phyloP scores from a whole-genome alignment of 768 basidiomycete genomes.

The Ramaria sp. region DNA sequence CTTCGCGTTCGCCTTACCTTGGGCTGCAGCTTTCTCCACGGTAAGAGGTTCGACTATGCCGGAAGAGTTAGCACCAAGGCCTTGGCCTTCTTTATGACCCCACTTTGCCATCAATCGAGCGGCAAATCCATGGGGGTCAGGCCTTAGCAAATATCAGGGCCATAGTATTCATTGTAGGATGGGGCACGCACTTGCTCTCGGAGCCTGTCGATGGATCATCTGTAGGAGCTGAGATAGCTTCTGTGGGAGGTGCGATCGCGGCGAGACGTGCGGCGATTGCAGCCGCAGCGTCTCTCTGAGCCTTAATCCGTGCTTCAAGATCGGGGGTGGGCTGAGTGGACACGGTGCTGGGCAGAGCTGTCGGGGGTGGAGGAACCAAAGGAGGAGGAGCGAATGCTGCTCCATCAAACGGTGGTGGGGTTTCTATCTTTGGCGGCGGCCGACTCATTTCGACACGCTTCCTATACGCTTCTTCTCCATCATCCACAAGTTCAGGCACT shows the following conservation, averaged over 20 bases:
- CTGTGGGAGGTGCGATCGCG: constrained; percentile 14
- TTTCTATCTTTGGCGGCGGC: constrained; percentile 15
- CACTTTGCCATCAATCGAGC: constrained; percentile 90
- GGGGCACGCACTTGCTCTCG: neutral
- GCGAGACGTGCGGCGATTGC: constrained; percentile 71
- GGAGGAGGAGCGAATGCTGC: constrained; percentile 19
- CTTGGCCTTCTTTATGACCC: constrained; percentile 93
- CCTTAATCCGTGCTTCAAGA: constrained; percentile 50
- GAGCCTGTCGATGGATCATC: neutral
- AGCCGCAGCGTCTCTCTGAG: constrained; percentile 54
- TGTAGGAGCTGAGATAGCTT: neutral
- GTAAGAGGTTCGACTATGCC: constrained; percentile 86
- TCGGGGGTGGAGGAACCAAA: constrained; percentile 30
- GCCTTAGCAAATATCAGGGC: constrained; percentile 18
- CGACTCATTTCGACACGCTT: constrained; percentile 49
- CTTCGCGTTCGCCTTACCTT: constrained; percentile 25
- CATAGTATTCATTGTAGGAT: neutral
- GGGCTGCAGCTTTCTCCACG: constrained; percentile 51
- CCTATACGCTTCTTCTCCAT: constrained; percentile 62
- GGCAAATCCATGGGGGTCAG: constrained; percentile 68
- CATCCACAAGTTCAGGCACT: constrained; percentile 22
- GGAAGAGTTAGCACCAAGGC: constrained; percentile 71
- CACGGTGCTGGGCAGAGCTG: constrained; percentile 50
- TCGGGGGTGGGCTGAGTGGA: constrained; percentile 41
- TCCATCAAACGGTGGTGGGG: constrained; percentile 17